Evolutionary conservation across 2,329 filamentous ascomycete species (phyloP), one percentile per base, ranked within the genome.

Genomic region (Alternaria sp.): DNA sequence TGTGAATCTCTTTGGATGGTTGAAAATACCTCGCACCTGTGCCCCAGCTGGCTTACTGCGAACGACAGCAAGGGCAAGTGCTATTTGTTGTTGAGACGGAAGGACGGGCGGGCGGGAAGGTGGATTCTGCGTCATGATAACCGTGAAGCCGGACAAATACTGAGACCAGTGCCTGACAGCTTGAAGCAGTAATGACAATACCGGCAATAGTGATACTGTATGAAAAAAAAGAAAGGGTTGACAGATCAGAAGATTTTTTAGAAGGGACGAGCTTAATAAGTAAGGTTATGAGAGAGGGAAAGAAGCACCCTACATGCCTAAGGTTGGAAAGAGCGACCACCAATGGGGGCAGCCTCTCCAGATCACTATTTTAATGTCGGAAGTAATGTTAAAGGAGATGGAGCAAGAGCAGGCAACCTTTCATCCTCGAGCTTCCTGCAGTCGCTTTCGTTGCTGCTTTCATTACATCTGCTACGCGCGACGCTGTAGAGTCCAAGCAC

Each of bases 41-140:
- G 75, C 56, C 0, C 66, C 70, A 5, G 59, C 41, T 5, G 80
- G 79, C 56, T 79, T 82, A 3, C 72, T 71, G 23, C 67, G 69
- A n/a, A 80, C 60, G n/a, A 79, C 62, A 4, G 73, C 71, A 40
- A 79, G 61, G 6, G 76, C 77, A 14, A 77, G 63, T 3, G 76
- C 74, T 17, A 74, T 52, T 40, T 77, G 72, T 10, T 72, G 58
- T 13, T 40, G 45, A 5, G 71, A 68, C 26, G 72, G 73, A 6
- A 61, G 31, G 24, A 60, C 42, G 3, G 29, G 24, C 17, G 41
- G 26, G 14, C 33, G 23, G n/a, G 48, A 34, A 24, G 41, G 24
- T 1, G 34, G 14, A 14, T 37, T 52, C 40, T 56, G 41, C 29
- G 50, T 40, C 66, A 67, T 68, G n/a, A 23, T 13, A 3, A 5